A percentile compares a stretch with the other conserved stretches of the same genome.
Evolutionary conservation across 2,329 filamentous ascomycete genomes (phyloP).

Genomic region (Delphinella strobiligena): DNA sequence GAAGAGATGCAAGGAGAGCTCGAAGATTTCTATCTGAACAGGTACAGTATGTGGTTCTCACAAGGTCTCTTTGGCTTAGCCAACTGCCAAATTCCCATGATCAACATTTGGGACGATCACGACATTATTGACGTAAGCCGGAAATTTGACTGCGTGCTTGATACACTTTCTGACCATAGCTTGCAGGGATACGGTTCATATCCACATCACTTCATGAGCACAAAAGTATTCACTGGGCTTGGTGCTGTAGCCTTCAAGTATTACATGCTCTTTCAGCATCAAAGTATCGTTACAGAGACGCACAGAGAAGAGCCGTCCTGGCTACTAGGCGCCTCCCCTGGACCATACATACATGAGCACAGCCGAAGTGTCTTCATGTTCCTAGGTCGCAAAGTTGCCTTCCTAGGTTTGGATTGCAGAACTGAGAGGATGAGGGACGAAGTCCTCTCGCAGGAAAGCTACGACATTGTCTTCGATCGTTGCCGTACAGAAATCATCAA

Average conservation of each 20-base stretch:
- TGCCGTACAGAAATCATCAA: constrained; percentile 71
- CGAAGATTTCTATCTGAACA: constrained; percentile 75
- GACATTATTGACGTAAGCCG: constrained; percentile 38
- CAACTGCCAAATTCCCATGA: constrained; percentile 89
- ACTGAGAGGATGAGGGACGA: constrained; percentile 81
- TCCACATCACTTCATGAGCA: constrained; percentile 79
- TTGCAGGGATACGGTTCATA: constrained; percentile 84
- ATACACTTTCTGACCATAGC: background rate
- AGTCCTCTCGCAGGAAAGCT: constrained; percentile 67
- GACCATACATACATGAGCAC: constrained; percentile 79
- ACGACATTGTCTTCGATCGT: constrained; percentile 76
- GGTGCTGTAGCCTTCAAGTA: constrained; percentile 95
- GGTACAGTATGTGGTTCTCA: constrained; percentile 92
- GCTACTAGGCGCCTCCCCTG: constrained; percentile 66
- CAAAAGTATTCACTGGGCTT: constrained; percentile 77
- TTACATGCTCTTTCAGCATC: constrained; percentile 97
- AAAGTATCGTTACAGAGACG: constrained; percentile 71
- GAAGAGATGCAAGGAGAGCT: constrained; percentile 76
- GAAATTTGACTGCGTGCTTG: no score
- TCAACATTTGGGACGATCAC: constrained; percentile 97
- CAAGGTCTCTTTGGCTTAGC: constrained; percentile 90
- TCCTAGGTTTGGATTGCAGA: constrained; percentile 80
- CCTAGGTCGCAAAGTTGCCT: constrained; percentile 64
- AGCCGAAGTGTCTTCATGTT: constrained; percentile 80
- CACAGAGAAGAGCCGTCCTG: constrained; percentile 81